These are phyloP conservation scores for Fraxinus quadrangulata DNA, from an alignment of 257 asterid genomes.

Conservation along the genomic window DNA sequence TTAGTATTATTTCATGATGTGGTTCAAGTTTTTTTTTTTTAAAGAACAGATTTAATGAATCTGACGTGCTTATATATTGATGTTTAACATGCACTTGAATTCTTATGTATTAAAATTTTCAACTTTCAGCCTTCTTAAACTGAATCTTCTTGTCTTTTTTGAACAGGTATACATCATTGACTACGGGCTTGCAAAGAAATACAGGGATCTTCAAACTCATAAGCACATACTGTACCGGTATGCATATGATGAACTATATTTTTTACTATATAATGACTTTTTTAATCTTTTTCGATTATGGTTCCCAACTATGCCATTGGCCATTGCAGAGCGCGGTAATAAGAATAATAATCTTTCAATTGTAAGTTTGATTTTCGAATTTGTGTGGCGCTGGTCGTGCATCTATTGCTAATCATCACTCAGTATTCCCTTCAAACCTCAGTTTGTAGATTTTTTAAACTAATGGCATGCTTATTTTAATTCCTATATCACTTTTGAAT, in stretches of 20 bases:
- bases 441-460: not conserved
- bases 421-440: not conserved
- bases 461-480: not conserved
- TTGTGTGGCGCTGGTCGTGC: not conserved
- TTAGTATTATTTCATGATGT: too few relatives aligned
- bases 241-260: not conserved
- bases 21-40: not conserved
- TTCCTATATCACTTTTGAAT: not conserved
- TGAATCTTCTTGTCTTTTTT: slow-evolving; percentile 12
- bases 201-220: slow-evolving; percentile 78
- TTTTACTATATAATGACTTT: slow-evolving; percentile 7
- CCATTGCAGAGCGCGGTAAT: not conserved
- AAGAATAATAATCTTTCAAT: not conserved
- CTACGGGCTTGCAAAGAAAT: slow-evolving; percentile 91
- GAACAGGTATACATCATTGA: slow-evolving; percentile 79
- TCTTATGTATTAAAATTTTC: not conserved
- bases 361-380: not conserved
- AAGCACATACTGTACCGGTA: slow-evolving; percentile 89
- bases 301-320: not conserved
- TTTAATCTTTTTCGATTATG: not conserved
- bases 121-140: slow-evolving; percentile 3
- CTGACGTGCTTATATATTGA: not conserved
- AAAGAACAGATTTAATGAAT: not conserved
- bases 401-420: not conserved
- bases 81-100: not conserved